phyloP scores from a whole-genome alignment of 805 yeast species.

The Kuraishia capsulata region DNA sequence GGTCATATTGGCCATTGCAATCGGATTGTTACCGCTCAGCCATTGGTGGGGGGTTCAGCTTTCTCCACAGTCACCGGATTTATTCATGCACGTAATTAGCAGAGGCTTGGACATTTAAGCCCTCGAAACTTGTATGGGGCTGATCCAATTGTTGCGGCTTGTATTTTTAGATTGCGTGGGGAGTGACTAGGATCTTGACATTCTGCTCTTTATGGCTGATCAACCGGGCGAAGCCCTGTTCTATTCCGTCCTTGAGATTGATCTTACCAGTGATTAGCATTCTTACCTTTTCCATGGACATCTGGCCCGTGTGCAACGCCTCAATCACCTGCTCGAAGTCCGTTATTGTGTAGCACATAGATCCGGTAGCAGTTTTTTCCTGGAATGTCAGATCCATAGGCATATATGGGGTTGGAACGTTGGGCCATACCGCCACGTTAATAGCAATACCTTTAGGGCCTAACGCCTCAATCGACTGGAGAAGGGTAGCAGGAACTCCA shows the following conservation, averaged over 20 bases:
- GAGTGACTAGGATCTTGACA: constrained; percentile 44
- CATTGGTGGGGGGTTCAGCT: no score
- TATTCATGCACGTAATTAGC: no score
- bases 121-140: no score
- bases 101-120: no score
- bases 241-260: constrained; percentile 38
- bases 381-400: constrained; percentile 49
- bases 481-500: constrained; percentile 44
- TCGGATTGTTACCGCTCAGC: no score
- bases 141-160: neutral
- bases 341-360: constrained; percentile 48
- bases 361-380: constrained; percentile 49
- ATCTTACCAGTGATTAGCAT: constrained; percentile 46
- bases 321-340: constrained; percentile 50
- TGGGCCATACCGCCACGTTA: constrained; percentile 61
- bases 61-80: no score
- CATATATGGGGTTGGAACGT: constrained; percentile 33
- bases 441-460: constrained; percentile 48
- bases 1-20: no score
- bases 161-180: constrained; percentile 20
- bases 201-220: constrained; percentile 43
- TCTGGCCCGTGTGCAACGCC: constrained; percentile 38
- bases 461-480: constrained; percentile 39
- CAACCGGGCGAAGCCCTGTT: constrained; percentile 43
- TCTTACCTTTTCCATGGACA: constrained; percentile 32